Conservation (phyloP, 305 asterid species). For the Fraxinus ornus region DNA sequence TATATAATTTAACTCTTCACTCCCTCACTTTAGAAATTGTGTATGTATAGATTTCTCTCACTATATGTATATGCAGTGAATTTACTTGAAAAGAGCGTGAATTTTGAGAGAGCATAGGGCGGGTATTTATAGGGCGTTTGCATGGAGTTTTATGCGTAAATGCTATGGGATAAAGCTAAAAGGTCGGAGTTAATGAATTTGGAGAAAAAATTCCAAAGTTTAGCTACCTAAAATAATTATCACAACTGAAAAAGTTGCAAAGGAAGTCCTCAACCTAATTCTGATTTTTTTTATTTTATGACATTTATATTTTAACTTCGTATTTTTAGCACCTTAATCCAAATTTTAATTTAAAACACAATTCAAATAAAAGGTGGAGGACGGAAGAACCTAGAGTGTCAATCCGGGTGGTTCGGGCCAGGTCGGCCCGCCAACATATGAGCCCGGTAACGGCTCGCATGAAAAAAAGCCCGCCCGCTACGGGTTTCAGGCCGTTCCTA, state of each 20-base stretch:
- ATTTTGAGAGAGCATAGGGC: background rate
- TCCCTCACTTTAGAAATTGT: background rate
- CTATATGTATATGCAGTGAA: background rate
- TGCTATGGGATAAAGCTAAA: background rate
- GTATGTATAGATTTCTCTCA: background rate
- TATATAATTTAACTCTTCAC: background rate
- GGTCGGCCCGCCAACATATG: no score
- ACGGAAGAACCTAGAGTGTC: no score
- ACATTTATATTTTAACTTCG: background rate
- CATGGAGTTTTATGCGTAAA: background rate
- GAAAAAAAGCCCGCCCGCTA: no score
- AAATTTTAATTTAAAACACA: background rate
- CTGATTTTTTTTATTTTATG: background rate
- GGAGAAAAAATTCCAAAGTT: background rate
- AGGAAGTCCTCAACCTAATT: background rate
- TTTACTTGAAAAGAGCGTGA: background rate
- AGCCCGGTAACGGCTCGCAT: no score
- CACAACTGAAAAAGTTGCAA: background rate
- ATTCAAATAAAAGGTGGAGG: background rate
- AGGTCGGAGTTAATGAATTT: background rate
- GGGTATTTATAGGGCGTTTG: slow-evolving; percentile 8
- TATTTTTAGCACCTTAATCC: background rate
- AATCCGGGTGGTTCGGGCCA: no score
- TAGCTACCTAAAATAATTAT: background rate
- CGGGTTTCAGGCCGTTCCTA: no score